These are phyloP conservation scores for Aspergillus saccharolyticus DNA, from an alignment of 495 filamentous ascomycete genomes.

Conservation along the genomic window DNA sequence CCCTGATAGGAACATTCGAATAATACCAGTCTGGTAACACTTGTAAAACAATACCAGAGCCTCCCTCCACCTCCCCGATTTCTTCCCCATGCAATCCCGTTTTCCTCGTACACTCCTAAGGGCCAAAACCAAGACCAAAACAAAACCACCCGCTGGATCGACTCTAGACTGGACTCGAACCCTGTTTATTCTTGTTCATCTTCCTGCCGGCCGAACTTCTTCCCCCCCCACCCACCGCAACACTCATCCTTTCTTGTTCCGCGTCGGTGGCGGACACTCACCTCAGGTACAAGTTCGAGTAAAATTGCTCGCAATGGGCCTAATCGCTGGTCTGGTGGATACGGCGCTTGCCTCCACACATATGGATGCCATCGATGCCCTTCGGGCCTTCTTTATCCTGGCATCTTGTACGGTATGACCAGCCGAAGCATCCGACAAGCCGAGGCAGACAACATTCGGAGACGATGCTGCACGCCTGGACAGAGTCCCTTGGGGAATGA, in stretches of 20 bases:
- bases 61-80: background rate
- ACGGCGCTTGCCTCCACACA: slow-evolving; percentile 22
- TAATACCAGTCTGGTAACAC: background rate
- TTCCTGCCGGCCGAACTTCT: background rate
- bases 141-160: background rate
- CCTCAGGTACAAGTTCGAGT: background rate
- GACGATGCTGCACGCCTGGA: background rate
- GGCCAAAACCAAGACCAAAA: background rate
- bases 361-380: slow-evolving; percentile 39
- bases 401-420: slow-evolving; percentile 45
- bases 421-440: background rate
- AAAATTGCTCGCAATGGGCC: slow-evolving; percentile 18
- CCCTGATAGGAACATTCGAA: background rate
- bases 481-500: slow-evolving; percentile 12
- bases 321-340: slow-evolving; percentile 22
- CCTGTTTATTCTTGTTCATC: background rate
- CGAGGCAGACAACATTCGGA: background rate
- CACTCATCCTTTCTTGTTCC: background rate
- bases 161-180: background rate
- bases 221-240: background rate
- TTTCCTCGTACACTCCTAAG: background rate
- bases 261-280: background rate
- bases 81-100: too few species aligned
- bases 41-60: background rate
- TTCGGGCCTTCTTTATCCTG: slow-evolving; percentile 42